Evolutionary conservation across 106 monocot genomes (phyloP).

Genomic region (Dioscorea dumetorum): DNA sequence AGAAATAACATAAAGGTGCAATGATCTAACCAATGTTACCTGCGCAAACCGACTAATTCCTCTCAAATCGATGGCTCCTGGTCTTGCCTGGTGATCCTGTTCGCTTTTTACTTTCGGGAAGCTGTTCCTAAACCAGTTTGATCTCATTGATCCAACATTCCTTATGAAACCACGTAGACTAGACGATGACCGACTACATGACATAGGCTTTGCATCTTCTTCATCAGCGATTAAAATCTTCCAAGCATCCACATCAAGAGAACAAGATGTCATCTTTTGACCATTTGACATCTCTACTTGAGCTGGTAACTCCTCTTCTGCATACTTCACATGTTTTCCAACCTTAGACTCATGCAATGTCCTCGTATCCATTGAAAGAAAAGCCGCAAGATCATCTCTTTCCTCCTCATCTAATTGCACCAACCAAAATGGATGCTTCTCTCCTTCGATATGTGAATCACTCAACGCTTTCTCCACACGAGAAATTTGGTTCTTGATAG

Average conservation of each 20-base stretch:
- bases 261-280: conserved; percentile 16
- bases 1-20: too few relatives aligned
- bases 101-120: conserved; percentile 39
- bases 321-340: conserved; percentile 11
- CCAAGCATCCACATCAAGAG: conserved; percentile 34
- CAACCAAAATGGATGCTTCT: conserved; percentile 31
- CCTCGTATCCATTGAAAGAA: conserved; percentile 29
- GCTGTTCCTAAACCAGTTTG: conserved; percentile 38
- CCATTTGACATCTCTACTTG: conserved; percentile 14
- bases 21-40: too few relatives aligned
- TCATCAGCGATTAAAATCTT: conserved; percentile 37
- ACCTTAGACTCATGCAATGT: conserved; percentile 12
- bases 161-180: conserved; percentile 14
- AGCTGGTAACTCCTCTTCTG: not conserved
- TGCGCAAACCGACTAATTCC: not conserved
- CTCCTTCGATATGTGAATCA: conserved; percentile 22
- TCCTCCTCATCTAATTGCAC: conserved; percentile 48
- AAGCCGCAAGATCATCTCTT: conserved; percentile 41
- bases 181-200: conserved; percentile 3
- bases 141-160: conserved; percentile 18
- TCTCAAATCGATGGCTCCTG: conserved; percentile 23
- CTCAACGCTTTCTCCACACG: conserved; percentile 24
- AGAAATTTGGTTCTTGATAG: conserved; percentile 34
- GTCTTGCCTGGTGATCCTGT: conserved; percentile 14
- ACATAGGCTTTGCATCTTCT: conserved; percentile 12